Evolutionary conservation across 805 yeast genomes (phyloP).

Genomic region (Metschnikowia chrysomelidarum): DNA sequence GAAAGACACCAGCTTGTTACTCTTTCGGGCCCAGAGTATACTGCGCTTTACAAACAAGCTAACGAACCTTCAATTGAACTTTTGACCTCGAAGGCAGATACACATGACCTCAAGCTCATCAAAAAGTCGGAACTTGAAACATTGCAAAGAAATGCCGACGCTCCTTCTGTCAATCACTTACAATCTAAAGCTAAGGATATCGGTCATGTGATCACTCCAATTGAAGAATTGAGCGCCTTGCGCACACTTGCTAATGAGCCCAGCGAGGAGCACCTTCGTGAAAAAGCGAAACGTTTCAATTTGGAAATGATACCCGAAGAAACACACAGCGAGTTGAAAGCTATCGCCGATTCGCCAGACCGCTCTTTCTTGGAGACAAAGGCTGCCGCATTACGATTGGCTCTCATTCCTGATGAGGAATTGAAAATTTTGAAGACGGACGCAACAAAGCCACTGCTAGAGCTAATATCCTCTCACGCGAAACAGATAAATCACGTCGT

Average conservation of each 20-base stretch:
- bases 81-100: conserved; percentile 16
- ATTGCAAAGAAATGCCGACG: conserved; percentile 6
- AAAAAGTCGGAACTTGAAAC: conserved; percentile 7
- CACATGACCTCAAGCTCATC: conserved; percentile 9
- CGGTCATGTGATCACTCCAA: conserved; percentile 5
- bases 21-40: conserved; percentile 31
- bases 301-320: conserved; percentile 1
- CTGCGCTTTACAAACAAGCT: conserved; percentile 30
- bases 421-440: conserved; percentile 6
- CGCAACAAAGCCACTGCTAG: conserved; percentile 18
- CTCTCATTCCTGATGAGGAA: conserved; percentile 10
- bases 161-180: conserved; percentile 10
- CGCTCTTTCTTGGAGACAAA: conserved; percentile 5
- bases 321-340: conserved; percentile 3
- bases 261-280: conserved; percentile 7
- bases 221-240: conserved; percentile 2
- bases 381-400: conserved; percentile 5
- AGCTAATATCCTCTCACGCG: conserved; percentile 9
- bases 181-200: conserved; percentile 7
- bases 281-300: conserved; percentile 2
- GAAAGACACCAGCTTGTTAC: conserved; percentile 33
- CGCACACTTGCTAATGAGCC: conserved; percentile 6
- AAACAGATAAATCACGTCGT: conserved; percentile 2
- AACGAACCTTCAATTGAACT: conserved; percentile 29
- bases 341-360: conserved; percentile 8